Percentiles rank a stretch among this genome's conserved stretches.
phyloP scores from a whole-genome alignment of 2,329 filamentous ascomycete species.

The Exophiala phaeomuriformis region DNA sequence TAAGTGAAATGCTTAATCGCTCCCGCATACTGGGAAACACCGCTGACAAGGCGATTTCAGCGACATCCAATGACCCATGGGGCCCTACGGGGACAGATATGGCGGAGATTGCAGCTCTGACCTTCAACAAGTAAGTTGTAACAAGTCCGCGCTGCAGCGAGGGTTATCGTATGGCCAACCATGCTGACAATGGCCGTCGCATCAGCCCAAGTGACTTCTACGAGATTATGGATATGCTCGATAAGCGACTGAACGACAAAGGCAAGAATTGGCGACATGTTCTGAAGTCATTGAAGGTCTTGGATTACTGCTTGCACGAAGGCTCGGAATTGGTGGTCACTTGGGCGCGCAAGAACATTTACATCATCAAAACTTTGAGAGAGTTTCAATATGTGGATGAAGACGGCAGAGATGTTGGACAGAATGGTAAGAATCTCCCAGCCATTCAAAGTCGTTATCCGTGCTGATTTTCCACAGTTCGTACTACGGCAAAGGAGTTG shows the following conservation, averaged over 20 bases:
- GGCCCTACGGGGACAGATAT: conserved; percentile 96
- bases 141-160: not conserved
- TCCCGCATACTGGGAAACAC: conserved; percentile 4
- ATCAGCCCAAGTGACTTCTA: conserved; percentile 89
- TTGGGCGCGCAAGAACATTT: conserved; percentile 96
- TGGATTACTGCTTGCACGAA: conserved; percentile 96
- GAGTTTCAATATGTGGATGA: conserved; percentile 97
- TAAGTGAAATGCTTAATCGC: conserved; percentile 40
- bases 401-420: conserved; percentile 87
- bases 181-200: conserved; percentile 13
- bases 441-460: not conserved
- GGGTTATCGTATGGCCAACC: not conserved
- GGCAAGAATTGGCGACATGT: conserved; percentile 99
- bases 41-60: conserved; percentile 41
- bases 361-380: conserved; percentile 95
- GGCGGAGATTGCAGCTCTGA: conserved; percentile 96
- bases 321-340: conserved; percentile 94
- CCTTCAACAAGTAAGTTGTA: conserved; percentile 75
- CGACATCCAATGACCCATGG: conserved; percentile 98
- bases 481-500: conserved; percentile 90
- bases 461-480: conserved; percentile 53
- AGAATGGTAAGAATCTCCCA: conserved; percentile 64
- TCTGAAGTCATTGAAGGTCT: conserved; percentile 90
- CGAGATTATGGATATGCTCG: conserved; percentile 99
- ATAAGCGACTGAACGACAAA: conserved; percentile 97